phyloP scores from a whole-genome alignment of 2,329 filamentous ascomycete genomes.

The Ramularia endophylla region DNA sequence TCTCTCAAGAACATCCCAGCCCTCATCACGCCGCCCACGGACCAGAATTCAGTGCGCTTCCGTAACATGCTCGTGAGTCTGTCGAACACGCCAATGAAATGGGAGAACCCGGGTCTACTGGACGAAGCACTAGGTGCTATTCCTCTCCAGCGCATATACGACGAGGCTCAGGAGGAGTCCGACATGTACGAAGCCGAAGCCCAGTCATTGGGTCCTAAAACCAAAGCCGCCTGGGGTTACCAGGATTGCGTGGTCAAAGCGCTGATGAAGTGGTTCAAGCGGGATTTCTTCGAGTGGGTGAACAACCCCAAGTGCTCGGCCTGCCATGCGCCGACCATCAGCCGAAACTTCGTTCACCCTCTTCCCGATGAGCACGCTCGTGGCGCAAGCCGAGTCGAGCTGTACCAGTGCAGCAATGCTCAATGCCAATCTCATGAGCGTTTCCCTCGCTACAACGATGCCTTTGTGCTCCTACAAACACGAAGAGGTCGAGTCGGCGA shows the following conservation, averaged over 20 bases:
- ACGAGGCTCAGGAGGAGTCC: constrained; percentile 87
- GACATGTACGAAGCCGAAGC: constrained; percentile 84
- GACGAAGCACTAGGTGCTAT: constrained; percentile 87
- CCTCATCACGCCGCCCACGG: constrained; percentile 65
- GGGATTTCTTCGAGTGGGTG: constrained; percentile 91
- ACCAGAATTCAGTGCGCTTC: constrained; percentile 44
- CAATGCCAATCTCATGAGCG: constrained; percentile 75
- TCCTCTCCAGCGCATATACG: constrained; percentile 84
- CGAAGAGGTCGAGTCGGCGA: constrained; percentile 82
- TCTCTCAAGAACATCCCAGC: constrained; percentile 60
- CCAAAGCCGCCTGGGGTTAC: constrained; percentile 85
- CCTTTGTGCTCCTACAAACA: constrained; percentile 86
- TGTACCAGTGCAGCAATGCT: constrained; percentile 77
- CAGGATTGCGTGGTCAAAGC: constrained; percentile 94
- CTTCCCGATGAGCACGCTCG: constrained; percentile 84
- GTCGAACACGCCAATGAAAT: constrained; percentile 83
- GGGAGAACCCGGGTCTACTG: constrained; percentile 90
- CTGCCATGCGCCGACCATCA: constrained; percentile 77
- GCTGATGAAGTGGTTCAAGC: constrained; percentile 91
- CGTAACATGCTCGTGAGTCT: constrained; percentile 74
- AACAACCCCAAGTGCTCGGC: constrained; percentile 85
- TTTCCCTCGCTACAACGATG: constrained; percentile 91
- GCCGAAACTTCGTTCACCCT: constrained; percentile 75
- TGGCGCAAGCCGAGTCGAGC: constrained; percentile 79
- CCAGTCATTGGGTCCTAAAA: constrained; percentile 72